Evolutionary conservation across 2,329 filamentous ascomycete genomes (phyloP), one percentile per base, ranked within the genome.

Genomic region (Ustulina deusta): DNA sequence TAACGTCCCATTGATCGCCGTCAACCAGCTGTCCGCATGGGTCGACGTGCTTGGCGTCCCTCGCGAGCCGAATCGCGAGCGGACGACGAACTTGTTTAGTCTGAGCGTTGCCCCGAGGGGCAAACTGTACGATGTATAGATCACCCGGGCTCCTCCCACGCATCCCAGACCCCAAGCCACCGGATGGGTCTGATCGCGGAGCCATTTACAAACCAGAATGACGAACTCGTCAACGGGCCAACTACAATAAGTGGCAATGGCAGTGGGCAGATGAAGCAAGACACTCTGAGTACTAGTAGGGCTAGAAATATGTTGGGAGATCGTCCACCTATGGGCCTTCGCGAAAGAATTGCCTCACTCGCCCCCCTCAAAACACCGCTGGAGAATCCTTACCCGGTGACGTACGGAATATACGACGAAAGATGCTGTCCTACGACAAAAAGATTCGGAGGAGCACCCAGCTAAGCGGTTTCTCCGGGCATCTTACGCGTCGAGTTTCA

Each of bases 1-100:
- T 6, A 79, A 85, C 3, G 84, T 88, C 0, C 86, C 86, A 6
- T 80, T 88, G n/a, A 79, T 88, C n/a, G 81, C 86, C 0, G 75
- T 83, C 13, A 86, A 88, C 73, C 79, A 87, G 67, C 80, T 88
- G 0, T 85, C 85, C 0, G 74, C 77, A 1, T 83, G 83, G 78
- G 69, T 86, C 3, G 76, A 82, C 5, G 73, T 85, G 11, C 65
- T 78, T 38, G 83, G 81, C 27, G 77, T 84, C 2, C 83, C 85
- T 2, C 82, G 83, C 6, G 71, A 79, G 59, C 75, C 86, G 13
- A 71, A 69, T 2, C 68, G 77, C 6, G 77, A 80, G 40, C 78
- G 85, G 62, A 80, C 79, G 1, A 69, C 68, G 5, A 78, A 78
- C 7, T 79, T 85, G 74, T 73, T 64, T 17, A 82, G 81, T 70